A percentile compares a stretch with the other conserved stretches of the same genome.
Evolutionary conservation across 768 basidiomycete genomes (phyloP).

Genomic region (Tricholoma furcatifolium): DNA sequence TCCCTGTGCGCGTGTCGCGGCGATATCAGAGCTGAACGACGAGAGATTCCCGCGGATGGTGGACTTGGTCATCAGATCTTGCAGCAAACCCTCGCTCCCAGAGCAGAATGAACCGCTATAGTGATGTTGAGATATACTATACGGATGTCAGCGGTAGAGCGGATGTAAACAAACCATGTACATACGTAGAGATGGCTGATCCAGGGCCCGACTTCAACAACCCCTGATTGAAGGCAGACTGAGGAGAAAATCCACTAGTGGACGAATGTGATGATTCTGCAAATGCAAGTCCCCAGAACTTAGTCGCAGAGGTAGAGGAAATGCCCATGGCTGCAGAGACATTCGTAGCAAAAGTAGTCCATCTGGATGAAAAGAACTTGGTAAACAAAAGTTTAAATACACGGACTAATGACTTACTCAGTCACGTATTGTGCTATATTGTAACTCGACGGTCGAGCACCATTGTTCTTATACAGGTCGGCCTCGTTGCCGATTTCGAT

Average conservation of each 20-base stretch:
- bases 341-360: conserved; percentile 42
- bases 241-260: conserved; percentile 54
- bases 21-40: conserved; percentile 50
- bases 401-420: conserved; percentile 38
- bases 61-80: conserved; percentile 65
- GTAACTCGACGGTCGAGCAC: conserved; percentile 39
- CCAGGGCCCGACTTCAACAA: conserved; percentile 46
- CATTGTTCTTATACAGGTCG: conserved; percentile 52
- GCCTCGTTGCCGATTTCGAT: conserved; percentile 66
- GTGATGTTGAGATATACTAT: conserved; percentile 54
- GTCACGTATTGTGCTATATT: conserved; percentile 43
- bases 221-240: conserved; percentile 52
- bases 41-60: conserved; percentile 57
- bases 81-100: conserved; percentile 51
- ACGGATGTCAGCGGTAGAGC: background rate
- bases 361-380: background rate
- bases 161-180: background rate
- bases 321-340: conserved; percentile 41
- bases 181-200: conserved; percentile 52
- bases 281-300: conserved; percentile 50
- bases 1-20: conserved; percentile 41
- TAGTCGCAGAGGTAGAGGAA: conserved; percentile 34
- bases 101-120: conserved; percentile 63
- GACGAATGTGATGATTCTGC: conserved; percentile 45
- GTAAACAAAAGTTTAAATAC: background rate